Evolutionary conservation across 805 yeast genomes (phyloP), one percentile per base, ranked within the genome.

Genomic region (Kazachstania taianensis): DNA sequence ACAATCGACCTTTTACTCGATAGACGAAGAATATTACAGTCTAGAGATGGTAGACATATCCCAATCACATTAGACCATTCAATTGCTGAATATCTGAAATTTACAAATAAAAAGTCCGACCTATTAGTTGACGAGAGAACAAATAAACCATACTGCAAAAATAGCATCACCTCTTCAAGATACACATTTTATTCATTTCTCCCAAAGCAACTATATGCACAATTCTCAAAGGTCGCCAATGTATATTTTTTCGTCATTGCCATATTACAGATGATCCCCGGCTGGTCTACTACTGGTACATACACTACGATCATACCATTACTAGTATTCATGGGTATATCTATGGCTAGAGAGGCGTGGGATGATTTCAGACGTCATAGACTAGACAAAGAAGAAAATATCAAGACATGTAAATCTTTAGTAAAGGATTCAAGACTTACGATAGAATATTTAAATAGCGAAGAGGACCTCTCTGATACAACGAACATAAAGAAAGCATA

Each of bases 261-360:
- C 2, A 81, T 92, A 42, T 65, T 92, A 66, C 98, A 92, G 55
- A 78, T 89, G 87, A 79, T 92, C 32, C 97, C 98, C 1, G 75
- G 86, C 2, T 92, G 96, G 96, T 84, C 96, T 1, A 85, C 98
- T 5, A 92, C 98, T 0, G 98, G 97, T 41, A 81, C 86, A 9
- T 85, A 76, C 53, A 92, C 97, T 3, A 92, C 98, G 2, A 89
- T 92, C 48, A 70, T 87, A 28, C 97, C 98, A 2, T 66, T 92
- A 39, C 63, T 78, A 57, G 71, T 92, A 5, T 92, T 92, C 57
- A 83, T 92, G 62, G 67, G 84, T 6, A 82, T 92, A 19, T 84
- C 97, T 0, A 86, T 89, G 61, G 72, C 80, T 7, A 72, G 97
- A 46, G 98, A 92, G 61, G 98, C 94, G 0, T 87, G 69, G 57